Base-by-base conservation (phyloP, 331 rosid genomes). In the Quercus lobata region DNA sequence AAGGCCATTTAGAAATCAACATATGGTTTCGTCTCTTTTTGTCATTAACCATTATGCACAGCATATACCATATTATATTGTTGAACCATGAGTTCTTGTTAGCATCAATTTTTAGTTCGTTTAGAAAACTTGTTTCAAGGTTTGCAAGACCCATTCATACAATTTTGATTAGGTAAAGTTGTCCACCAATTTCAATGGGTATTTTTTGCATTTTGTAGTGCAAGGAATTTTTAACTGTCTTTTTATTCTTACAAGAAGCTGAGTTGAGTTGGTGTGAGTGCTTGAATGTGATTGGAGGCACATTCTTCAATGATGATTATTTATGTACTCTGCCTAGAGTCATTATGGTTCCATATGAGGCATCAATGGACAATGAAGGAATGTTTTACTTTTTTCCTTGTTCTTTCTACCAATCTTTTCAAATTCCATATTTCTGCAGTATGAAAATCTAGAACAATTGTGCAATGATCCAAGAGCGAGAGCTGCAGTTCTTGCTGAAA, bases 401-500 rank as follows among this genome's bases (percentile, higher is more conserved):
- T 22, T 5, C 15, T 18, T 34, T 68, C n/a, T n/a, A 68, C 4
- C 9, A 9, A 46, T 35, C 11, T 71, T 68, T 56, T 76, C 81
- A 72, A 62, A 17, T 37, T 82, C 73, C 69, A 35, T 71, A 73
- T 57, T 71, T 22, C 61, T 84, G 85, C 85, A 96, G 99, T 84
- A 83, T 83, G 82, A 89, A 68, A 86, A 88, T 77, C 66, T 92
- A 75, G 77, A 75, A 30, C 93, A 91, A 78, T 92, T 96, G 69
- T 91, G 92, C 91, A 89, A 87, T 82, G 94, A 96, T 86, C 97
- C 98, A 69, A 88, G 87, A 87, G 80, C 85, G 52, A 89, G 70
- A 84, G 93, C 96, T 5, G 92, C 94, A 71, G 94, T 93, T 77
- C 80, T 96, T 86, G 94, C 92, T 32, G 97, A 96, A 14, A 88